phyloP scores from a whole-genome alignment of 2,329 filamentous ascomycete species.

The Knoxdaviesia proteae region DNA sequence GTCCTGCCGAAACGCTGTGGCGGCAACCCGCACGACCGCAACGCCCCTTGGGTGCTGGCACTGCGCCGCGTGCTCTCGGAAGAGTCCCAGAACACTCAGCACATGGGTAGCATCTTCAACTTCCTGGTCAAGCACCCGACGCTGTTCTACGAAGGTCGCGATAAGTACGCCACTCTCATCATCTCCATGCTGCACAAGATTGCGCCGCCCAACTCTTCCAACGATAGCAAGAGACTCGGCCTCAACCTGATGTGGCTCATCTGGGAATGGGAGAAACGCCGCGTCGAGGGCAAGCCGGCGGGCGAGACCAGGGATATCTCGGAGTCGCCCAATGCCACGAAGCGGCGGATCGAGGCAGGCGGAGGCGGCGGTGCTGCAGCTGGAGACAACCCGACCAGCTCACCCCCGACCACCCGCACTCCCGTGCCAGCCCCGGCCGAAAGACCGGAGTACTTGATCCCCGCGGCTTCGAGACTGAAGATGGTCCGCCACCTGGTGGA shows the following conservation, averaged over 20 bases:
- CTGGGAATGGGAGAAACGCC: conserved; percentile 78
- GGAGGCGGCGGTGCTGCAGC: conserved; percentile 16
- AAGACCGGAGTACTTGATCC: conserved; percentile 46
- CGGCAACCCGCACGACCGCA: conserved; percentile 43
- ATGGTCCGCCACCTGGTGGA: conserved; percentile 91
- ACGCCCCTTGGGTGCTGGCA: conserved; percentile 73
- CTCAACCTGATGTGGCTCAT: conserved; percentile 81
- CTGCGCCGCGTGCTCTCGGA: conserved; percentile 81
- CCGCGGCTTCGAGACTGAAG: conserved; percentile 45
- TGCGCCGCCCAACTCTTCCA: conserved; percentile 60
- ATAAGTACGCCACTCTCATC: conserved; percentile 76
- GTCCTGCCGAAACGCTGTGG: conserved; percentile 72
- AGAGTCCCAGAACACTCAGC: conserved; percentile 84
- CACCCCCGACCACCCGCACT: not conserved
- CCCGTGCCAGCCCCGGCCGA: conserved; percentile 19
- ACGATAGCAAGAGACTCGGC: conserved; percentile 78
- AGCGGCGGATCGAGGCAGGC: conserved; percentile 46
- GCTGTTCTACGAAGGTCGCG: conserved; percentile 83
- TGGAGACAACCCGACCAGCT: not conserved
- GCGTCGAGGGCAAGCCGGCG: conserved; percentile 38
- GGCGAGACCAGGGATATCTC: conserved; percentile 18
- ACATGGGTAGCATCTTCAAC: conserved; percentile 93
- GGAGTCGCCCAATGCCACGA: conserved; percentile 52
- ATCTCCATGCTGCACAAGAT: conserved; percentile 80
- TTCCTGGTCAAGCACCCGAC: conserved; percentile 85